Evolutionary conservation across 768 basidiomycete species (phyloP), one percentile per base, ranked within the genome.

Genomic region (Xerocomus brunneocitrinus): DNA sequence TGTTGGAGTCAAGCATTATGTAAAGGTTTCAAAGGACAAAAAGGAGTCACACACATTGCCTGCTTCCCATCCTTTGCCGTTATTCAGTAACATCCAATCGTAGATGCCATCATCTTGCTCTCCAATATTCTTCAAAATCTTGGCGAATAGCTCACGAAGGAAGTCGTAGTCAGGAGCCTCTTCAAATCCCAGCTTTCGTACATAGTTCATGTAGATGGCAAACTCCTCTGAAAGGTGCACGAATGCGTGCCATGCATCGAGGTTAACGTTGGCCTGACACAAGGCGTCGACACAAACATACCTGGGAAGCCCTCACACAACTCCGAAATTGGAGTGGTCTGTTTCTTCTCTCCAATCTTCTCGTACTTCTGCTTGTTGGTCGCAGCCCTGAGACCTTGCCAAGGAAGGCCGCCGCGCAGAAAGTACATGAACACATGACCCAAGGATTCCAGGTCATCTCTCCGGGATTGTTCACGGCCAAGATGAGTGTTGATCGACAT

Each of bases 351-450:
- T 45, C 95, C 97, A 61, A 99, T 99, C 77, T 98, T 98, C 74
- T 99, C 97, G 69, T 99, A 99, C 75, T 98, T 98, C 71, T 98
- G 95, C 75, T 98, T 98, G 79, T 99, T 98, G 2, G 95, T 99
- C 8, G 94, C 94, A 22, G 95, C 97, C 65, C 95, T 85, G 57
- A 99, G 77, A 43, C 95, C 95, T 69, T 99, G 95, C 95, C 95
- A 99, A 27, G 95, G 95, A 52, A 99, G 79, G 19, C 94, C 93
- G 25, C 95, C 95, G 5, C 95, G 82, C 61, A 99, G 71, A 72
- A 99, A 99, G 72, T 99, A 99, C 91, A 99, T 98, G 76, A 98
- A 98, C 42, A 99, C 97, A 69, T 99, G 97, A 0, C 97, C 95
- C 30, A 99, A 75, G 36, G 94, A 95, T 73, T 99, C 95, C 30